Percentiles rank a stretch among this genome's conserved stretches.
phyloP scores from a whole-genome alignment of 257 asterid species.

The Solanum verrucosum region DNA sequence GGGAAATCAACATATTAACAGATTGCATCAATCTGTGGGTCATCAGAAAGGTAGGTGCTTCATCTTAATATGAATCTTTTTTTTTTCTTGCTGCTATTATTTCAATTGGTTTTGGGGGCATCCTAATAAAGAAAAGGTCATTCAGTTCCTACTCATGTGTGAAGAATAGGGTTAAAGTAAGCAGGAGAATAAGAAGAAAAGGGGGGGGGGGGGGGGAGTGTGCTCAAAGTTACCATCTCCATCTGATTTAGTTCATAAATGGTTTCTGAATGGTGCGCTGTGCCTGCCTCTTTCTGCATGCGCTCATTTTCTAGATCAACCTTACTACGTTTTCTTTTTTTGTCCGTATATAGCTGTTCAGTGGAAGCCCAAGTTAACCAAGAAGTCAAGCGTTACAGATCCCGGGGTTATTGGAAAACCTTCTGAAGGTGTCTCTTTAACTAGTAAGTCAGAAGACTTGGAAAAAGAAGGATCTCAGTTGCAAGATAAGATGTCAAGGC shows the following conservation, averaged over 20 bases:
- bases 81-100: constrained; percentile 53
- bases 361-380: constrained; percentile 88
- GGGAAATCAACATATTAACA: constrained; percentile 41
- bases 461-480: constrained; percentile 39
- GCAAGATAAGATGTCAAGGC: constrained; percentile 44
- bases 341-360: constrained; percentile 38
- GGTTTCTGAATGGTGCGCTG: neutral
- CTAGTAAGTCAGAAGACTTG: constrained; percentile 27
- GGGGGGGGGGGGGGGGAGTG: neutral
- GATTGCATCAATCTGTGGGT: constrained; percentile 68
- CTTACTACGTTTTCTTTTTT: constrained; percentile 18
- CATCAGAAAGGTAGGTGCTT: constrained; percentile 68
- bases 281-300: neutral
- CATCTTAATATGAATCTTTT: constrained; percentile 7
- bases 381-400: constrained; percentile 38
- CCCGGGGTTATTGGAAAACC: constrained; percentile 55
- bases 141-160: neutral
- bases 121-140: neutral
- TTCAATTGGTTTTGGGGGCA: constrained; percentile 26
- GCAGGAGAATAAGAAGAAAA: neutral
- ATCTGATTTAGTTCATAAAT: neutral
- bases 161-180: neutral
- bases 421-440: constrained; percentile 34
- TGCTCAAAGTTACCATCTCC: neutral
- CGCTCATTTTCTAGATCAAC: neutral